Percentiles rank a stretch among this genome's conserved stretches.
phyloP scores from a whole-genome alignment of 768 basidiomycete genomes.

The Calocybe indica region DNA sequence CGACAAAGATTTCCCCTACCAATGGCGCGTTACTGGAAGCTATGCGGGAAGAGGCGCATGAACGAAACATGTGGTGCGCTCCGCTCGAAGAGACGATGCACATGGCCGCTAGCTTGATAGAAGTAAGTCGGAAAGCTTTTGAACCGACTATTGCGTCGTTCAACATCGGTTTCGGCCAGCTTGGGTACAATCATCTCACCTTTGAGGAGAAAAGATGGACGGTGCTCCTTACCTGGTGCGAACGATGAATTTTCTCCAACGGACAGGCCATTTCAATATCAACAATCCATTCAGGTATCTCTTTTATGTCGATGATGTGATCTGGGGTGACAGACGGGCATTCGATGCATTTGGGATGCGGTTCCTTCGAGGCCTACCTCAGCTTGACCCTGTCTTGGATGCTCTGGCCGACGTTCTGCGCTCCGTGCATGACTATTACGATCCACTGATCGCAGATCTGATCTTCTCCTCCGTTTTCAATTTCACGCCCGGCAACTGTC shows the following conservation, averaged over 20 bases:
- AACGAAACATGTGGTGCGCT: background rate
- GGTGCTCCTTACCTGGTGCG: constrained; percentile 15
- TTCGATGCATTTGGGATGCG: constrained; percentile 11
- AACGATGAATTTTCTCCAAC: background rate
- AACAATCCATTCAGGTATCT: constrained; percentile 8
- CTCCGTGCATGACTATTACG: constrained; percentile 11
- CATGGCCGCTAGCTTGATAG: constrained; percentile 8
- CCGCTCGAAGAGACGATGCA: constrained; percentile 5
- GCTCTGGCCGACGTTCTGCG: constrained; percentile 8
- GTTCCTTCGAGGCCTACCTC: constrained; percentile 11
- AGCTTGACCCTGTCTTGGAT: constrained; percentile 13
- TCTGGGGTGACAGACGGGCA: constrained; percentile 3
- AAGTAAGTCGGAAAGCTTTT: constrained; percentile 3
- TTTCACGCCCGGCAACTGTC: constrained; percentile 11
- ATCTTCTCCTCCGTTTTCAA: constrained; percentile 14
- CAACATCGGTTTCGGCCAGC: constrained; percentile 4
- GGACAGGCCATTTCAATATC: background rate
- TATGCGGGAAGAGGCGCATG: constrained; percentile 7
- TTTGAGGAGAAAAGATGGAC: constrained; percentile 13
- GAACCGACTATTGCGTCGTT: background rate
- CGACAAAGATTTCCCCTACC: background rate
- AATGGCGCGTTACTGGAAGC: constrained; percentile 7
- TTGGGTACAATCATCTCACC: constrained; percentile 11
- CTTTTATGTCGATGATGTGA: constrained; percentile 15
- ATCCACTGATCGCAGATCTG: constrained; percentile 10